Evolutionary conservation across 768 basidiomycete species (phyloP).

Genomic region (Lentinula aciculospora): DNA sequence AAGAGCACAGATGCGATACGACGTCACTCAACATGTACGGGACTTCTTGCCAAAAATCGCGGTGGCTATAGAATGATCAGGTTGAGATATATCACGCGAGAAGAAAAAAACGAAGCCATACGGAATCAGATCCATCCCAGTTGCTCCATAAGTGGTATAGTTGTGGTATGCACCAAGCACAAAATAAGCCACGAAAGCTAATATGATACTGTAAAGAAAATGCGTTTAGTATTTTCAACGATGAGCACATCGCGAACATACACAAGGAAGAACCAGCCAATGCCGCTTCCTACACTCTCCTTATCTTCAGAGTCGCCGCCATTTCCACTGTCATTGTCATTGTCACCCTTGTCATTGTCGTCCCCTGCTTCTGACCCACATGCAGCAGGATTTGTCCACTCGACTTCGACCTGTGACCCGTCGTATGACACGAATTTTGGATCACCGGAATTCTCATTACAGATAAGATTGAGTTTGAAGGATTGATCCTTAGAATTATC

Average conservation of each 20-base stretch:
- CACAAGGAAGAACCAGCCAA: slow-evolving; percentile 90
- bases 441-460: slow-evolving; percentile 35
- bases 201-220: slow-evolving; percentile 38
- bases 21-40: slow-evolving; percentile 83
- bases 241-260: slow-evolving; percentile 27
- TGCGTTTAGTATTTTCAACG: slow-evolving; percentile 1
- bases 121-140: slow-evolving; percentile 81
- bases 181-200: slow-evolving; percentile 69
- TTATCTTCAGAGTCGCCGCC: slow-evolving; percentile 19
- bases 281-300: slow-evolving; percentile 56
- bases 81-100: slow-evolving; percentile 7
- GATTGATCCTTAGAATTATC: slow-evolving; percentile 46
- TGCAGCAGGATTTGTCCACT: slow-evolving; percentile 60
- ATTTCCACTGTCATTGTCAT: slow-evolving; percentile 18
- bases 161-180: slow-evolving; percentile 82
- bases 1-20: slow-evolving; percentile 69
- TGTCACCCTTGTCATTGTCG: slow-evolving; percentile 17
- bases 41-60: slow-evolving; percentile 87
- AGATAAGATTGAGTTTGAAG: slow-evolving; percentile 57
- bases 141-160: slow-evolving; percentile 81
- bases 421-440: slow-evolving; percentile 60
- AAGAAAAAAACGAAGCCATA: slow-evolving; percentile 35
- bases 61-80: slow-evolving; percentile 46
- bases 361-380: slow-evolving; percentile 37
- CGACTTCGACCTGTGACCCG: slow-evolving; percentile 42